phyloP scores from a whole-genome alignment of 2,329 filamentous ascomycete species.

The Exophiala aquamarina region DNA sequence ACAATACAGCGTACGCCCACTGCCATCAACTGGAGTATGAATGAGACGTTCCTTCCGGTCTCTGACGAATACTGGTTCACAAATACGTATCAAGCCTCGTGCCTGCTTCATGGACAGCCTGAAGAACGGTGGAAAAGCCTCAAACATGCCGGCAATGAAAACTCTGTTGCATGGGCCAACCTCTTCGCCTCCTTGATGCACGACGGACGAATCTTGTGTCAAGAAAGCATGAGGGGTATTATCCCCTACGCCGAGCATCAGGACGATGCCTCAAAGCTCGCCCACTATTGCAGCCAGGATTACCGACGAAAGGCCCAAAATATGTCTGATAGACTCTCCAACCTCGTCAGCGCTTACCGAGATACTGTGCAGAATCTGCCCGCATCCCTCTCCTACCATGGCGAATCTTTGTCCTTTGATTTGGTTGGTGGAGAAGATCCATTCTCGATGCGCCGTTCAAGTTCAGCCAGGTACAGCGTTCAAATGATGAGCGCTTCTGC shows the following conservation, averaged over 20 bases:
- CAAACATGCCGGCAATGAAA: slow-evolving; percentile 32
- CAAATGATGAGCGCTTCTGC: slow-evolving; percentile 7
- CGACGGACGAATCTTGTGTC: slow-evolving; percentile 31
- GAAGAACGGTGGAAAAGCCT: slow-evolving; percentile 35
- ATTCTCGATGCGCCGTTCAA: background rate
- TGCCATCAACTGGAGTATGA: slow-evolving; percentile 36
- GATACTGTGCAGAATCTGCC: slow-evolving; percentile 4
- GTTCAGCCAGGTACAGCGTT: slow-evolving; percentile 1
- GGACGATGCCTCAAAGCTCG: slow-evolving; percentile 5
- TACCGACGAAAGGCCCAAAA: background rate
- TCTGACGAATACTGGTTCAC: slow-evolving; percentile 37
- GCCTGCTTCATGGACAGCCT: slow-evolving; percentile 33
- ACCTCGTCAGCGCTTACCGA: slow-evolving; percentile 5
- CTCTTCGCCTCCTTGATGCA: slow-evolving; percentile 40
- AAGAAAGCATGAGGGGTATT: slow-evolving; percentile 3
- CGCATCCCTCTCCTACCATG: background rate
- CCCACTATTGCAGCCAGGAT: slow-evolving; percentile 5
- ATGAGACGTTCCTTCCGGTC: slow-evolving; percentile 36
- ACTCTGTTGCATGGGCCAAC: slow-evolving; percentile 38
- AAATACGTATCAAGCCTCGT: slow-evolving; percentile 24
- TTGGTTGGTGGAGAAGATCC: background rate
- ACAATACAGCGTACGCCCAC: slow-evolving; percentile 39
- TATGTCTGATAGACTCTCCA: slow-evolving; percentile 1
- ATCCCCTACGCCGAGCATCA: background rate
- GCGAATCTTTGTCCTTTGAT: slow-evolving; percentile 4